A percentile compares a stretch with the other conserved stretches of the same genome.
Evolutionary conservation across 192 early-diverging fungal genomes (phyloP).

Genomic region (Coemansia sp.): DNA sequence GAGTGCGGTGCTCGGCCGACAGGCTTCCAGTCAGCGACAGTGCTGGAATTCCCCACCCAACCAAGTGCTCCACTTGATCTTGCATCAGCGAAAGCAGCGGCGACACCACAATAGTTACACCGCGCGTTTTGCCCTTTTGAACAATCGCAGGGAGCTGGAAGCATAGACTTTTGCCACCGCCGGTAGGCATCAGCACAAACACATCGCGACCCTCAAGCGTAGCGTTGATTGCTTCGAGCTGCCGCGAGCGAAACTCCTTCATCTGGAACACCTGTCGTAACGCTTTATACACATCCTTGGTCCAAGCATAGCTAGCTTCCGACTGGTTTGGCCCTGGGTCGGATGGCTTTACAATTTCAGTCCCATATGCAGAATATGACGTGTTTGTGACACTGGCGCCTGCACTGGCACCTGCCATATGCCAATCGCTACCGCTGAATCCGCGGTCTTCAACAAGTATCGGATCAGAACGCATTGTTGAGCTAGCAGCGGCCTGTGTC

Average conservation of each 20-base stretch:
- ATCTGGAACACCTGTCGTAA: conserved; percentile 70
- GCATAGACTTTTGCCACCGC: conserved; percentile 94
- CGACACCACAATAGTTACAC: conserved; percentile 87
- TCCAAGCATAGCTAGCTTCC: conserved; percentile 61
- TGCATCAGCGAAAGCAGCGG: conserved; percentile 95
- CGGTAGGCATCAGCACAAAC: conserved; percentile 98
- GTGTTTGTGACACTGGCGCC: background rate
- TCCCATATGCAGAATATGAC: background rate
- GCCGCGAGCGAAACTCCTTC: conserved; percentile 76
- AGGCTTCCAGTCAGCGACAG: conserved; percentile 66
- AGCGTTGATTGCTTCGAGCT: conserved; percentile 86
- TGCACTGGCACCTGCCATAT: background rate
- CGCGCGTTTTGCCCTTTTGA: conserved; percentile 61
- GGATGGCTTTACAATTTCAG: conserved; percentile 34
- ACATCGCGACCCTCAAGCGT: conserved; percentile 79
- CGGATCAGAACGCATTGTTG: background rate
- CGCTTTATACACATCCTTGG: conserved; percentile 66
- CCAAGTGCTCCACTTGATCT: conserved; percentile 85
- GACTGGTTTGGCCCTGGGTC: conserved; percentile 39
- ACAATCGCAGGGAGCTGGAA: conserved; percentile 88
- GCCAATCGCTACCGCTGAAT: background rate
- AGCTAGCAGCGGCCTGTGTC: background rate
- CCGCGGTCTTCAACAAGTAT: background rate
- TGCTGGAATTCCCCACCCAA: conserved; percentile 60
- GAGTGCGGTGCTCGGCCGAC: conserved; percentile 50